These are phyloP conservation scores for Trichosporon inkin DNA, from an alignment of 1,284 basidiomycete genomes.

Conservation along the genomic window DNA sequence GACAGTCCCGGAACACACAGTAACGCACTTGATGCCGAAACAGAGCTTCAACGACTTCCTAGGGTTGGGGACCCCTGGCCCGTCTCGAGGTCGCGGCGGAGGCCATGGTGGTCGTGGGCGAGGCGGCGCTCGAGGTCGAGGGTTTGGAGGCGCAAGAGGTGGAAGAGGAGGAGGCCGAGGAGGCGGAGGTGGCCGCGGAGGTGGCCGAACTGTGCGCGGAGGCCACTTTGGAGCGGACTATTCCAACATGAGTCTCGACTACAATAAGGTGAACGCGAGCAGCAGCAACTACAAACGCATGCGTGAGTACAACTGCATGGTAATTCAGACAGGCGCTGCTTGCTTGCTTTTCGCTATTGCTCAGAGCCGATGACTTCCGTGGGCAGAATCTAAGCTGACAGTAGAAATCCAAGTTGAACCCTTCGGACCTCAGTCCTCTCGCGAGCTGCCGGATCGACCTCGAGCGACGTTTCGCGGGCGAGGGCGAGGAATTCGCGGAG, in stretches of 20 bases:
- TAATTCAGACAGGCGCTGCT: too few species aligned
- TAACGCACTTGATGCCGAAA: not conserved
- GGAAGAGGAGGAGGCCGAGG: slow-evolving; percentile 16
- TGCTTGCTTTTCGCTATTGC: too few species aligned
- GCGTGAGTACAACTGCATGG: not conserved
- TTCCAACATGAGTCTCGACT: slow-evolving; percentile 42
- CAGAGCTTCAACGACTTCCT: slow-evolving; percentile 7
- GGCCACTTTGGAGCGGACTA: slow-evolving; percentile 40
- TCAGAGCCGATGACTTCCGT: too few species aligned
- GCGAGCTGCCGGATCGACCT: not conserved
- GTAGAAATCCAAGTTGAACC: slow-evolving; percentile 31
- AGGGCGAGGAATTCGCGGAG: slow-evolving; percentile 13
- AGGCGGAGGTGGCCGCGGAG: slow-evolving; percentile 16
- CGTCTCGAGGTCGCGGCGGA: not conserved
- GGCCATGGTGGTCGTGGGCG: slow-evolving; percentile 7
- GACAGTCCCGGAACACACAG: too few species aligned
- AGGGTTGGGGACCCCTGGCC: not conserved
- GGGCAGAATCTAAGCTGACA: not conserved
- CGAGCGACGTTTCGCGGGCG: slow-evolving; percentile 13
- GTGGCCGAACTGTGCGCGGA: slow-evolving; percentile 18
- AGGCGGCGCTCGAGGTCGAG: slow-evolving; percentile 19
- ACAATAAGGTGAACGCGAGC: slow-evolving; percentile 36
- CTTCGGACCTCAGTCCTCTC: slow-evolving; percentile 19
- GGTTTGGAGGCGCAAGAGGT: slow-evolving; percentile 13
- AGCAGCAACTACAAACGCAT: slow-evolving; percentile 27